Evolutionary conservation across 1,284 basidiomycete genomes (phyloP), one percentile per base, ranked within the genome.

Genomic region (Mycena citricolor): DNA sequence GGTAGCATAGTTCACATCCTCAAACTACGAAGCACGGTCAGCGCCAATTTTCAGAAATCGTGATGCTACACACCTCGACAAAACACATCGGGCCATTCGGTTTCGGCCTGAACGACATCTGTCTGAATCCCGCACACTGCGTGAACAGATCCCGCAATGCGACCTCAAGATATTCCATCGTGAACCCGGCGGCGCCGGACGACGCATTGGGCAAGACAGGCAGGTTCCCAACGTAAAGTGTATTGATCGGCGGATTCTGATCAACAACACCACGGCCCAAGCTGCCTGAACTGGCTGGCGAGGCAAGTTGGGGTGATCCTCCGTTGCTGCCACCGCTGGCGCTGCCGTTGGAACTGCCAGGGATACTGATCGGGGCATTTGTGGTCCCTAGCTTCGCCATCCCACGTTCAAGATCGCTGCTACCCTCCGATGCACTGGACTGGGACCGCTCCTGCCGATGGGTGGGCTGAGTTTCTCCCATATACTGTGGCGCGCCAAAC

Each of bases 21-120:
- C 91, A 57, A 97, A 98, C 86, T 95, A 63, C 32, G 23, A 44
- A 23, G 42, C 46, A 31, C 55, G 11, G 53, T 60, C 30, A 54
- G 48, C 21, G 33, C 23, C 17, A 8, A 32, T 42, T 19, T 14
- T 17, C 17, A 47, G 29, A 41, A 49, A 45, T 23, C 22, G 32
- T 40, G 16, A 8, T 65, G 70, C 39, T 63, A 31, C 31, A 10
- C 12, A 90, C 87, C 80, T 94, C 91, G 36, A 94, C 90, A 64
- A 97, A 97, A 65, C 94, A 97, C 94, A 97, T 97, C 4, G 94
- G 93, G 2, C 94, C 92, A 56, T 94, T 94, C 61, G 80, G 89
- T 73, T 99, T 99, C 62, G 95, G 91, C 47, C 93, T 77, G 73
- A 94, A 98, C 57, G 87, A 94, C 55, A 99, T 77, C 58, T 94